phyloP scores from a whole-genome alignment of 2,329 filamentous ascomycete species.

The Apiospora hydei region DNA sequence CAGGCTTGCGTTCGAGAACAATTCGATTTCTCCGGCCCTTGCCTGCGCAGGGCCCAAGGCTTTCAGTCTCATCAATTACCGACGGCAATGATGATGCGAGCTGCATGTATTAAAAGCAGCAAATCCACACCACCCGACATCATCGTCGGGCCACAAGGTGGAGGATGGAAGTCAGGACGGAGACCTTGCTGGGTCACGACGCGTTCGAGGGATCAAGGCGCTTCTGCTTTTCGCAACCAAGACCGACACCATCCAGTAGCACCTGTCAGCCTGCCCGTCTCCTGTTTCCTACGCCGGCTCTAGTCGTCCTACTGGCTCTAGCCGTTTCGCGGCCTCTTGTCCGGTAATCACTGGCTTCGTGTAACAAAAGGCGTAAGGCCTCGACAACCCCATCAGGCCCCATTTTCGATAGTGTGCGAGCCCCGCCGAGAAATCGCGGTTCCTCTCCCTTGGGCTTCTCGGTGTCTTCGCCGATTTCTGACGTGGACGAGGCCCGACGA shows the following conservation, averaged over 20 bases:
- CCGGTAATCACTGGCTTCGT: constrained; percentile 12
- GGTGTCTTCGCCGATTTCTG: constrained; percentile 9
- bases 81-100: constrained; percentile 18
- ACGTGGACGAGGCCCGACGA: constrained; percentile 21
- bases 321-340: constrained; percentile 11
- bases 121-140: neutral
- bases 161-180: neutral
- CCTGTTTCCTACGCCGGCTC: neutral
- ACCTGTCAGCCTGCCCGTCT: neutral
- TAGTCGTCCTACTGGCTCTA: constrained; percentile 2
- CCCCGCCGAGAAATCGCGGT: constrained; percentile 14
- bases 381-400: constrained; percentile 4
- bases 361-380: neutral
- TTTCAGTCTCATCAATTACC: neutral
- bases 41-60: neutral
- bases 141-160: neutral
- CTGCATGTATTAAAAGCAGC: constrained; percentile 8
- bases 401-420: constrained; percentile 1
- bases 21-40: constrained; percentile 24
- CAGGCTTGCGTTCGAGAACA: constrained; percentile 22
- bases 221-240: constrained; percentile 1
- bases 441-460: constrained; percentile 9
- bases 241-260: neutral
- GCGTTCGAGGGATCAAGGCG: constrained; percentile 4
- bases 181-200: neutral